Evolutionary conservation across 345 rosid genomes (phyloP), one percentile per base, ranked within the genome.

Genomic region (Acer campestre): DNA sequence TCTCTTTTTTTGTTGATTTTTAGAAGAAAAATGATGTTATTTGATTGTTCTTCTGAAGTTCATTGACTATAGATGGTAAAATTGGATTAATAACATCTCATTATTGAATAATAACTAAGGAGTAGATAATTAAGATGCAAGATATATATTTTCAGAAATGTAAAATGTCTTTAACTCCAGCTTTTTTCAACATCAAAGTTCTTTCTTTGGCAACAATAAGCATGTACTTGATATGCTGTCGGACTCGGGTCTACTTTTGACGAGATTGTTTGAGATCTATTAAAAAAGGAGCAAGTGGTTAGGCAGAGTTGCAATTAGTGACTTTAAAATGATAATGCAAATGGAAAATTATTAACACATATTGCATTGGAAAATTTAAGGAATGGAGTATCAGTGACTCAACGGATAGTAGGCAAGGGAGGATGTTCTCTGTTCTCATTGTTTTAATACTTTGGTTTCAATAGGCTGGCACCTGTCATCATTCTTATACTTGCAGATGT

Each of bases 71-170:
- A 61, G 71, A 56, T 49, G 51, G 77, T 46, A 61, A 59, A 56
- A 13, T 68, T 78, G 68, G 65, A 61, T 68, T 29, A 74, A 59
- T 48, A 42, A 64, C 61, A 56, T 74, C 42, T 78, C 81, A 44
- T 44, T 11, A 17, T 75, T 55, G 77, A 61, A 65, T 77, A 51
- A 38, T 48, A 72, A 70, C 74, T 67, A 59, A 59, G 27, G 63
- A 59, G 63, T 11, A 68, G 65, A 63, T 29, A 68, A 70, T 12
- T 44, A 35, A 59, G 42, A 35, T 66, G 62, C 59, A 63, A 75
- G 59, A 49, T 25, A 35, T 51, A 8, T 29, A 25, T 31, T 53
- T 44, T 40, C 4, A 6, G 58, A 70, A 51, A 63, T 44, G 16
- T 55, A 48, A 46, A 74, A 69, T 63, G 66, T 23, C 23, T 49